These are phyloP conservation scores for Cyclostephanos tholiformis DNA, from an alignment of 108 stramenopile genomes.

Conservation along the genomic window DNA sequence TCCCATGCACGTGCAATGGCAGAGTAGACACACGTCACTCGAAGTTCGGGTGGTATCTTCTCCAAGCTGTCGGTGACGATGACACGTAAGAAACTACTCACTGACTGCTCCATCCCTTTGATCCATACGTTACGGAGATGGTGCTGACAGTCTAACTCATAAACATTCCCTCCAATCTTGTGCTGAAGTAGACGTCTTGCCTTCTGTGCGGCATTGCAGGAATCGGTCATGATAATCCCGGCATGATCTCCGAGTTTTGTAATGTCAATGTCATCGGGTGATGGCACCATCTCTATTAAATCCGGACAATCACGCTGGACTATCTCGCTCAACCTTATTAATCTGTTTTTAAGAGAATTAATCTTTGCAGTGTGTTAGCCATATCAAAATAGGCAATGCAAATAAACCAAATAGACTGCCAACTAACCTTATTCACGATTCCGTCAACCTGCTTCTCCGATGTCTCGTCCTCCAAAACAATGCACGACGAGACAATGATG, in stretches of 20 bases:
- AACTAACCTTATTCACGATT: too few relatives aligned
- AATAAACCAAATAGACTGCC: too few relatives aligned
- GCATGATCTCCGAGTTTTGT: background rate
- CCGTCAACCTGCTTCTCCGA: too few relatives aligned
- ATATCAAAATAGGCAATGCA: too few relatives aligned
- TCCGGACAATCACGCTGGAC: background rate
- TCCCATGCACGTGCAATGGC: slow-evolving; percentile 1
- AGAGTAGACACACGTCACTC: background rate
- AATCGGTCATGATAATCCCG: slow-evolving; percentile 5
- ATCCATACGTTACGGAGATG: slow-evolving; percentile 12
- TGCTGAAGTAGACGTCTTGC: slow-evolving; percentile 10
- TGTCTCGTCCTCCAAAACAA: too few relatives aligned
- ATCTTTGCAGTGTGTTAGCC: background rate
- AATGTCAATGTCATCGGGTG: background rate
- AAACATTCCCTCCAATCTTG: slow-evolving; percentile 1
- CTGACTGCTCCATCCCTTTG: slow-evolving; percentile 2
- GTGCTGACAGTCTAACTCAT: slow-evolving; percentile 11
- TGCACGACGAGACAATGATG: too few relatives aligned
- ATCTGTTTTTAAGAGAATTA: background rate
- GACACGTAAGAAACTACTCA: slow-evolving; percentile 1
- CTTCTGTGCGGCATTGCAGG: slow-evolving; percentile 18
- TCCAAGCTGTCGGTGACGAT: slow-evolving; percentile 2
- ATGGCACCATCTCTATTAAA: background rate
- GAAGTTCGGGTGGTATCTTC: background rate
- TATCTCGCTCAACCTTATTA: background rate